Base-by-base conservation (phyloP, 306 rosid species). In the Sindora glabra region DNA sequence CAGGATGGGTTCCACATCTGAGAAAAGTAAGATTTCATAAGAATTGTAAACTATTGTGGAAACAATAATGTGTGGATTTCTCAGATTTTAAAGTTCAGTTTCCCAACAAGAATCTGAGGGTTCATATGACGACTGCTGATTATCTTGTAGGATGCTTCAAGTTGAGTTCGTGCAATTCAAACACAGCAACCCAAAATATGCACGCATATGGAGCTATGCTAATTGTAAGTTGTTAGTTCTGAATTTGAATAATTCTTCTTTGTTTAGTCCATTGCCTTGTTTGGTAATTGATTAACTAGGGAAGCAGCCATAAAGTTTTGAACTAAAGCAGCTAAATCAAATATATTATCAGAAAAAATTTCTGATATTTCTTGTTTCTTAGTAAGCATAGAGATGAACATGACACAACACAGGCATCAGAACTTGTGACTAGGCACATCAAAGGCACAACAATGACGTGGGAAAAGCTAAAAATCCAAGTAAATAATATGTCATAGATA, bases 131-230 rank as follows among this genome's bases (percentile, higher is more conserved):
- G 26, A 39, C 71, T 49, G 57, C 48, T 67, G 67, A 64, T 73
- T 52, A 52, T 75, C 75, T 67, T 74, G 67, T 69, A 92, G 99
- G 84, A 55, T 92, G 99, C 80, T 86, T 89, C 82, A 86, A 81
- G 76, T 81, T 89, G 89, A 77, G 88, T 71, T 84, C 95, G 24
- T 89, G 97, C 59, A 62, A 81, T 72, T 74, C 89, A 74, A 92
- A 80, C 78, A 63, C 95, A 1, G 76, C 76, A 53, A 80, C 81
- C 58, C 99, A 84, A 74, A 78, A 89, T 56, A 80, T 92, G 55
- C 94, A 77, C 57, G 88, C 87, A 51, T 92, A 92, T 68, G 97
- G 97, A 72, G 68, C 84, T 67, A 46, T 89, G 90, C 84, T 92
- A 59, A 82, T 92, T 26, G 99, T 89, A 86, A 80, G 99, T 79